phyloP scores from a whole-genome alignment of 805 yeast genomes.

The Hanseniaspora mollemarum region DNA sequence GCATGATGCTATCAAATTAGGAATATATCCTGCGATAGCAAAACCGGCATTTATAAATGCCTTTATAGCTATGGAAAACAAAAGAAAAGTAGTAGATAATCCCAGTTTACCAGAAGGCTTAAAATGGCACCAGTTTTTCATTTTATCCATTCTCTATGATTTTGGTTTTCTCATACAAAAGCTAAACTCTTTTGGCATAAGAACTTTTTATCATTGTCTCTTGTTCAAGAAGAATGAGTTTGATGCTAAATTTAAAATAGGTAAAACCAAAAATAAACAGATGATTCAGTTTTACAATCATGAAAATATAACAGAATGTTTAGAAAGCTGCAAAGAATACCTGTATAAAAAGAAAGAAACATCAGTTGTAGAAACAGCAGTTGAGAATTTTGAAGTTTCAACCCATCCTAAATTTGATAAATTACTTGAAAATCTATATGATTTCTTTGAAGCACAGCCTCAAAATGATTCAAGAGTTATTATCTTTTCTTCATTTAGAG shows the following conservation, averaged over 20 bases:
- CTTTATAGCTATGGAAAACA: constrained; percentile 58
- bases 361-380: background rate
- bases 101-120: constrained; percentile 51
- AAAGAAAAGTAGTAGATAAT: constrained; percentile 45
- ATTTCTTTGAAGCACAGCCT: constrained; percentile 37
- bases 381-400: constrained; percentile 18
- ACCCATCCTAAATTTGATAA: constrained; percentile 68
- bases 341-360: background rate
- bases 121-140: constrained; percentile 60
- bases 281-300: constrained; percentile 53
- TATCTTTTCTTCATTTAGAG: constrained; percentile 78
- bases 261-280: constrained; percentile 52
- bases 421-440: constrained; percentile 43
- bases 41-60: constrained; percentile 62
- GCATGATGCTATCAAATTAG: constrained; percentile 49
- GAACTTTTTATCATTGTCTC: constrained; percentile 62
- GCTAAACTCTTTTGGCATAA: constrained; percentile 69
- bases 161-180: constrained; percentile 63
- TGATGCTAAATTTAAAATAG: constrained; percentile 44
- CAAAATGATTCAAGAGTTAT: constrained; percentile 59
- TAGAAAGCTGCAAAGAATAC: constrained; percentile 10
- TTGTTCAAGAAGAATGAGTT: constrained; percentile 47
- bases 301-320: constrained; percentile 13
- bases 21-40: constrained; percentile 40
- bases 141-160: constrained; percentile 50